A percentile compares a stretch with the other conserved stretches of the same genome.
Conservation (phyloP, 257 asterid genomes). For the Capsicum rhomboideum region DNA sequence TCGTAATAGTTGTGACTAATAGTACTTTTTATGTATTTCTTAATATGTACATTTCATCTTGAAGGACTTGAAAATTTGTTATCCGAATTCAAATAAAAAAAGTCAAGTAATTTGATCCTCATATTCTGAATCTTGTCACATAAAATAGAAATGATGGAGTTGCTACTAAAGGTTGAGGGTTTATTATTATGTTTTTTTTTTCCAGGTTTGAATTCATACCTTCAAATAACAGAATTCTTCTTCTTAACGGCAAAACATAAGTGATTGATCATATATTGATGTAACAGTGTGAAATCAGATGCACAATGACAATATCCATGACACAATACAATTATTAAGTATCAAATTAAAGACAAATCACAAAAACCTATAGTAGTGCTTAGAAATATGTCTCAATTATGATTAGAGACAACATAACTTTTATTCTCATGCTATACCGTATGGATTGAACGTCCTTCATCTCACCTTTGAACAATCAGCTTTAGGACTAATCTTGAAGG, state of each 20-base stretch:
- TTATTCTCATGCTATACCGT: background rate
- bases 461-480: slow-evolving; percentile 19
- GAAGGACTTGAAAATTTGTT: background rate
- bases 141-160: background rate
- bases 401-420: background rate
- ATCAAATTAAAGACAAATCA: background rate
- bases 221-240: background rate
- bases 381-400: background rate
- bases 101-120: background rate
- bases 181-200: background rate
- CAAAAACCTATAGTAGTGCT: background rate
- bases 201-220: background rate
- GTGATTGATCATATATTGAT: background rate
- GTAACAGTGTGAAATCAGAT: background rate
- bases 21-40: background rate
- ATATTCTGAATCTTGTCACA: background rate
- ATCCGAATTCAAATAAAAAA: background rate
- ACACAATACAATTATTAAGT: background rate
- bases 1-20: background rate
- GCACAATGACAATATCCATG: background rate
- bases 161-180: background rate
- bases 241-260: background rate
- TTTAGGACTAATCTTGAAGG: slow-evolving; percentile 14
- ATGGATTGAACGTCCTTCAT: background rate
- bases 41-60: background rate